Evolutionary conservation across 2,329 filamentous ascomycete genomes (phyloP).

Genomic region (Cladosporium sp.): DNA sequence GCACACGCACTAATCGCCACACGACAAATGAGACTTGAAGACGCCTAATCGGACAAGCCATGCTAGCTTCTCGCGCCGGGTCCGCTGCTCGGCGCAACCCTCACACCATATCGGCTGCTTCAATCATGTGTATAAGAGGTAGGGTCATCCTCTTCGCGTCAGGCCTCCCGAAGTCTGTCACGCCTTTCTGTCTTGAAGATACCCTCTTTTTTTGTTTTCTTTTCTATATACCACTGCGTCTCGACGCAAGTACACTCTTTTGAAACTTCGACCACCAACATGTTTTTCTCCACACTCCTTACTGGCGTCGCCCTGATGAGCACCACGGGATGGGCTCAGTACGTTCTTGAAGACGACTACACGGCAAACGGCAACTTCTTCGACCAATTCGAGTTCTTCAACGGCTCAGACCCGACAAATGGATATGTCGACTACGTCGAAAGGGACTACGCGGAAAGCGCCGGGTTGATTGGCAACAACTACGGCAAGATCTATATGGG

Average conservation of each 20-base stretch:
- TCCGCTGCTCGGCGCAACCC: constrained; percentile 11
- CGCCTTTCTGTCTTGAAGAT: constrained; percentile 18
- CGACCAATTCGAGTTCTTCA: constrained; percentile 56
- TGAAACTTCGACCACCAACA: constrained; percentile 23
- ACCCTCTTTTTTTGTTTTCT: constrained; percentile 18
- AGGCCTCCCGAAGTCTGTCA: constrained; percentile 5
- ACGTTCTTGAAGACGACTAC: constrained; percentile 52
- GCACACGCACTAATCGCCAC: constrained; percentile 14
- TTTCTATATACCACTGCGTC: constrained; percentile 24
- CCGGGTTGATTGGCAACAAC: constrained; percentile 30
- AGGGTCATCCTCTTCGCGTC: constrained; percentile 9
- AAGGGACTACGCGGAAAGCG: constrained; percentile 52
- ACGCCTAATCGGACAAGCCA: constrained; percentile 9
- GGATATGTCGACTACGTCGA: constrained; percentile 73
- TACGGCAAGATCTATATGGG: constrained; percentile 35
- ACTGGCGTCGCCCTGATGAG: constrained; percentile 27
- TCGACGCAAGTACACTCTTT: constrained; percentile 24
- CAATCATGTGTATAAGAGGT: constrained; percentile 17
- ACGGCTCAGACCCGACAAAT: constrained; percentile 65
- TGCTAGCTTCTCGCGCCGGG: constrained; percentile 14
- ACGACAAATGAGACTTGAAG: constrained; percentile 11
- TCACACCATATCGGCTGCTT: constrained; percentile 4
- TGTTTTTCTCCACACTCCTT: constrained; percentile 29
- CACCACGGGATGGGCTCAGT: constrained; percentile 34
- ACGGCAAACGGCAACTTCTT: constrained; percentile 50